A percentile compares a stretch with the other conserved stretches of the same genome.
These are phyloP conservation scores for Mucor piriformis DNA, from an alignment of 371 early-diverging fungal genomes.

Conservation along the genomic window DNA sequence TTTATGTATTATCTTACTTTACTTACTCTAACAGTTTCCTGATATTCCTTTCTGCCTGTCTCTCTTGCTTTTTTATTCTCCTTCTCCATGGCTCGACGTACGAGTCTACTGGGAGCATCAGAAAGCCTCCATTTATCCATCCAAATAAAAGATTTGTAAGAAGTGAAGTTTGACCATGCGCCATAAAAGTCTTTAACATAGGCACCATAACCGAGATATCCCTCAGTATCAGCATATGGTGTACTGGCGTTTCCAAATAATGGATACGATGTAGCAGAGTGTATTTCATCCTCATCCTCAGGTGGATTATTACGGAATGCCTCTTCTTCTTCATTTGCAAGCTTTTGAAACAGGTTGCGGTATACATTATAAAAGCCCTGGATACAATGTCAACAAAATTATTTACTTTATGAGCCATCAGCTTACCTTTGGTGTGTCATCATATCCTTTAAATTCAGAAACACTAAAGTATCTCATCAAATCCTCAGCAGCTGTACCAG, in stretches of 20 bases:
- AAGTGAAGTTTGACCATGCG: constrained; percentile 76
- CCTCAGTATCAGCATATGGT: constrained; percentile 50
- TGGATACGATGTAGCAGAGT: constrained; percentile 42
- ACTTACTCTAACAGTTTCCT: constrained; percentile 77
- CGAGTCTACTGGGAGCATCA: constrained; percentile 81
- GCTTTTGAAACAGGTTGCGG: constrained; percentile 71
- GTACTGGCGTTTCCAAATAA: constrained; percentile 65
- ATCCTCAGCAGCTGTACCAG: constrained; percentile 60
- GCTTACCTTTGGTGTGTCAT: constrained; percentile 59
- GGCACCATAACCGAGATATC: constrained; percentile 34
- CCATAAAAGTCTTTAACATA: constrained; percentile 73
- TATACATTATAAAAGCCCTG: constrained; percentile 86
- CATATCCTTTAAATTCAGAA: constrained; percentile 67
- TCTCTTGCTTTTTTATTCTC: constrained; percentile 90
- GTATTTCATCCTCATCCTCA: constrained; percentile 34
- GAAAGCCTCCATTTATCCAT: constrained; percentile 83
- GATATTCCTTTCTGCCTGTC: constrained; percentile 82
- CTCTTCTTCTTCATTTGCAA: constrained; percentile 81
- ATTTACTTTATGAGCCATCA: neutral
- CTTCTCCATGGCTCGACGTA: constrained; percentile 88
- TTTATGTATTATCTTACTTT: neutral
- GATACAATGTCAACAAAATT: neutral
- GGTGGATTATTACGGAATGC: constrained; percentile 51
- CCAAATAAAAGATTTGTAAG: constrained; percentile 87
- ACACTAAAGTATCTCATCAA: constrained; percentile 75